Percentiles rank a stretch among this genome's conserved stretches.
Conservation (phyloP, 352 stramenopile genomes). For the Phytophthora idaei region DNA sequence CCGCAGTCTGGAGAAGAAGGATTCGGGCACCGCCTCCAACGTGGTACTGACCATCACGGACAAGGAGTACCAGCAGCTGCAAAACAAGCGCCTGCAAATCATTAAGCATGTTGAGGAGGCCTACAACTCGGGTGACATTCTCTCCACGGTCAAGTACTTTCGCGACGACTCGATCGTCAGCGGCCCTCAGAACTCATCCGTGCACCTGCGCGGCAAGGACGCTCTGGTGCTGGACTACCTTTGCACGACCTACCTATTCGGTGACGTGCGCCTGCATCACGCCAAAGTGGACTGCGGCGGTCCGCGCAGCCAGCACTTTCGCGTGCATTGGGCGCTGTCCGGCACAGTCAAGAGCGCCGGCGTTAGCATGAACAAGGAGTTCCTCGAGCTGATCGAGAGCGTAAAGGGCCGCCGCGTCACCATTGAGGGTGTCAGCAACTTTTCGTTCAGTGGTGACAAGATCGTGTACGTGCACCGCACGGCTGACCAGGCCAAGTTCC, state of each 20-base stretch:
- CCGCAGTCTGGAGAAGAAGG: constrained; percentile 81
- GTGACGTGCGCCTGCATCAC: constrained; percentile 76
- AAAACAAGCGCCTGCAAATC: constrained; percentile 77
- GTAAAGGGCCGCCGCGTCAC: constrained; percentile 79
- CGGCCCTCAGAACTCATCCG: constrained; percentile 84
- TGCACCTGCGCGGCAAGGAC: constrained; percentile 82
- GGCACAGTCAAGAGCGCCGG: constrained; percentile 76
- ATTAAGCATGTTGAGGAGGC: constrained; percentile 83
- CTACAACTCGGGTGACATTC: constrained; percentile 83
- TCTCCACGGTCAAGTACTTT: constrained; percentile 79
- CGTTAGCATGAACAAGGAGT: constrained; percentile 90
- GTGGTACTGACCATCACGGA: constrained; percentile 77
- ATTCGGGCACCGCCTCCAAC: constrained; percentile 48
- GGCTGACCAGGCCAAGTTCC: constrained; percentile 89
- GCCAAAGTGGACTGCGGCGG: constrained; percentile 85
- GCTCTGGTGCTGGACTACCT: constrained; percentile 88
- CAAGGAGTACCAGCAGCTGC: constrained; percentile 78
- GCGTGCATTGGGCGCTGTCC: constrained; percentile 84
- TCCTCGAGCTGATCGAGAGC: constrained; percentile 84
- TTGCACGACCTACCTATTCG: constrained; percentile 85
- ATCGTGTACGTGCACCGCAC: constrained; percentile 90
- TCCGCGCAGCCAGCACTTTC: constrained; percentile 84
- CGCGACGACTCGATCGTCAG: constrained; percentile 90
- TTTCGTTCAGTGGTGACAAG: constrained; percentile 87
- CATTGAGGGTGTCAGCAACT: constrained; percentile 89